Base-by-base conservation (phyloP, 2,329 filamentous ascomycete genomes). In the Lithohypha guttulata region DNA sequence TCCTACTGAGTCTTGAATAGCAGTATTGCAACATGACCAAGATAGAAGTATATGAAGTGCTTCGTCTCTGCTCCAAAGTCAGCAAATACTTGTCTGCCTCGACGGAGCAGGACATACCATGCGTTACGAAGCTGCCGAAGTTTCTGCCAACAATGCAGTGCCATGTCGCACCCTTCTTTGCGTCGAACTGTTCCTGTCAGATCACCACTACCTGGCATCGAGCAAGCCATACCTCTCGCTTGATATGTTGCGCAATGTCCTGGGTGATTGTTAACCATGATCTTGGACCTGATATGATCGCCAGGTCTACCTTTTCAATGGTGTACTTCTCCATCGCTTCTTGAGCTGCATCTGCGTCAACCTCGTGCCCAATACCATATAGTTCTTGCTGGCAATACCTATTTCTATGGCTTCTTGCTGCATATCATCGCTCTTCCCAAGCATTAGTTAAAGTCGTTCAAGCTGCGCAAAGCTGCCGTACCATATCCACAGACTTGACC, bases 1-100 rank as follows among this genome's bases (percentile, higher is more conserved):
- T n/a, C n/a, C 45, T 42, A 96, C 76, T 95, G 89, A 27, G 91
- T 98, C 75, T 98, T 98, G 78, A 96, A 98, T 38, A 98, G 79
- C 41, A 98, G 75, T 59, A 98, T 96, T 44, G 91, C 91, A 63
- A 86, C 95, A 71, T 96, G 91, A 39, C 91, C 91, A 44, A 98
- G 81, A 69, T 98, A 98, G 70, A 98, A 98, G 70, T 98, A 98
- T 62, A 98, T 95, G 70, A 98, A 98, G 66, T 98, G 91, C 69
- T 96, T 96, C 19, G 91, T 96, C 65, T 96, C 91, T 95, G 67
- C 25, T 28, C n/a, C 17, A 7, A 32, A 14, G 6, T 35, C 10
- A 33, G 35, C 29, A 5, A 18, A n/a, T 2, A n/a, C 19, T 25
- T 26, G 5, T 13, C 30, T 3, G 11, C 29, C 13, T 18, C 22